A percentile compares a stretch with the other conserved stretches of the same genome.
Evolutionary conservation across 2,329 filamentous ascomycete genomes (phyloP).

Genomic region (Nothophaeocryptopus gaeumannii): DNA sequence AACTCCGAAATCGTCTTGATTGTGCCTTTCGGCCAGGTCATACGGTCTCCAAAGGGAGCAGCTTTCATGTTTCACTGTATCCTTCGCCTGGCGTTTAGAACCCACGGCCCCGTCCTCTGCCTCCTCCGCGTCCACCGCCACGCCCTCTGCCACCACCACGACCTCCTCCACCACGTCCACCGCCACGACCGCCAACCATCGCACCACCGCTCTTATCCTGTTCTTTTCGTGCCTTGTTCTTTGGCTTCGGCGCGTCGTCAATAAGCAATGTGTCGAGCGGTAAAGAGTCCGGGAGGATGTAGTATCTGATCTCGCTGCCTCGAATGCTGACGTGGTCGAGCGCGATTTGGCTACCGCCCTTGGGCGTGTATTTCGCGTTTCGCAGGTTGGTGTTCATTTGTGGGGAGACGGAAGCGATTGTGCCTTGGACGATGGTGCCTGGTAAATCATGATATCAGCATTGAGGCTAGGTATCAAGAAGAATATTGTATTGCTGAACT

Average conservation of each 20-base stretch:
- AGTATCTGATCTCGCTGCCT: slow-evolving; percentile 93
- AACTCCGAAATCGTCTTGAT: too few species aligned
- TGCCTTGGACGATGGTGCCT: slow-evolving; percentile 96
- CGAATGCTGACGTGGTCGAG: slow-evolving; percentile 97
- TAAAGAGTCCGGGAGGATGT: slow-evolving; percentile 91
- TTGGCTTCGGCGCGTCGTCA: slow-evolving; percentile 95
- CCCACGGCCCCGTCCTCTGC: slow-evolving; percentile 29
- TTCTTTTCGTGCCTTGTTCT: slow-evolving; percentile 99
- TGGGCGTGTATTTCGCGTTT: slow-evolving; percentile 93
- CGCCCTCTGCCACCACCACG: slow-evolving; percentile 42
- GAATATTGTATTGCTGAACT: too few species aligned
- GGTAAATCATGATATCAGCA: slow-evolving; percentile 8
- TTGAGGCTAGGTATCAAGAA: too few species aligned
- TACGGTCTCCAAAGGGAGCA: too few species aligned
- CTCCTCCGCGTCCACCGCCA: slow-evolving; percentile 36
- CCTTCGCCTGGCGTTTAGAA: slow-evolving; percentile 9
- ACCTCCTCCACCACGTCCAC: slow-evolving; percentile 48
- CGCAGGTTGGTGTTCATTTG: slow-evolving; percentile 98
- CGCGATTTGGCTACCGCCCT: slow-evolving; percentile 79
- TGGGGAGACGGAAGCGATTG: slow-evolving; percentile 91
- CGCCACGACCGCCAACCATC: slow-evolving; percentile 44
- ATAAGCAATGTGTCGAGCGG: slow-evolving; percentile 93
- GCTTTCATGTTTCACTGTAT: neutral
- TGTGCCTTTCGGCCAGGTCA: too few species aligned
- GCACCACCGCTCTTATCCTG: slow-evolving; percentile 45